Evolutionary conservation across 495 filamentous ascomycete species (phyloP).

Genomic region (Penicillium malachiteum): DNA sequence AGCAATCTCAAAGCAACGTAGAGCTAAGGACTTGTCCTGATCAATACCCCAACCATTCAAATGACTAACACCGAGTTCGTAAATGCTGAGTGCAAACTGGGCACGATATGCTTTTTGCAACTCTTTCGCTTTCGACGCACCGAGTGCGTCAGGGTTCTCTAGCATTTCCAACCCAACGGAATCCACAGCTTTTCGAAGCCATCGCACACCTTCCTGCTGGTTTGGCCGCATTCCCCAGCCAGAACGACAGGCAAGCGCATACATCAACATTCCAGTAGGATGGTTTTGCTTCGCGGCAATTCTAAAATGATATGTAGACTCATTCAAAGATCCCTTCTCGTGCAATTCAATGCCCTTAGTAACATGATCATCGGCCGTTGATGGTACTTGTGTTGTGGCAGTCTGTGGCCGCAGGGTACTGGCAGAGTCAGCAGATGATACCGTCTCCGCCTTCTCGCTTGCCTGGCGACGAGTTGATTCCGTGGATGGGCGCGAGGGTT

Average conservation of each 20-base stretch:
- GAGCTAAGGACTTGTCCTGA: constrained; percentile 82
- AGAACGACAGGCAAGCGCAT: constrained; percentile 93
- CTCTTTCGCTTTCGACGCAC: constrained; percentile 64
- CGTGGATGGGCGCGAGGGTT: constrained; percentile 48
- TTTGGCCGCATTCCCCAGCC: constrained; percentile 97
- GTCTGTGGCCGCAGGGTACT: constrained; percentile 63
- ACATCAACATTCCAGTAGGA: constrained; percentile 92
- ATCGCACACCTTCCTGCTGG: constrained; percentile 81
- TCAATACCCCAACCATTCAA: constrained; percentile 98
- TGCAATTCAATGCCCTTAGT: constrained; percentile 84
- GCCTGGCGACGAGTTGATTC: constrained; percentile 38
- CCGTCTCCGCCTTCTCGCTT: constrained; percentile 47
- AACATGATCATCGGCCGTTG: constrained; percentile 78
- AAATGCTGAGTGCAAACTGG: constrained; percentile 91
- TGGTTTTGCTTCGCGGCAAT: constrained; percentile 82
- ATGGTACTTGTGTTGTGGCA: constrained; percentile 36
- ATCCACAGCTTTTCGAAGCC: constrained; percentile 87
- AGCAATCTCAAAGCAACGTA: constrained; percentile 95
- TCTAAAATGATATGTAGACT: constrained; percentile 93
- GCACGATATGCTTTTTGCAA: constrained; percentile 74
- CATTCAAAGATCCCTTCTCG: constrained; percentile 77
- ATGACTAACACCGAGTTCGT: constrained; percentile 94
- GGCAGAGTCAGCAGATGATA: constrained; percentile 62
- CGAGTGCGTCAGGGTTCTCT: constrained; percentile 66
- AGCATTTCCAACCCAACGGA: constrained; percentile 78